Evolutionary conservation across 345 rosid genomes (phyloP).

Genomic region (Schrenkiella parvula): DNA sequence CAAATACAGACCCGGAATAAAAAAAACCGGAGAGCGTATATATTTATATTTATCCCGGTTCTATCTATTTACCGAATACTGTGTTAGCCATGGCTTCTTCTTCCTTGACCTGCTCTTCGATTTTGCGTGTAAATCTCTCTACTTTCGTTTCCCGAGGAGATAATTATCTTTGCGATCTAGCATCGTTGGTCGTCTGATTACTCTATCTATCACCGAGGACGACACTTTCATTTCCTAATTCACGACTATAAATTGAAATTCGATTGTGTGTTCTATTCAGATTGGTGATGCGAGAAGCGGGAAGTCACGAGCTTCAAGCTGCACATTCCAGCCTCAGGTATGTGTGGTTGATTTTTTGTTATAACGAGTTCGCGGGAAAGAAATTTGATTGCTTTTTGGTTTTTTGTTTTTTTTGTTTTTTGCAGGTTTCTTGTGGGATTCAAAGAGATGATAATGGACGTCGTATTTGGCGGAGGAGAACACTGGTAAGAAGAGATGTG

Average conservation of each 20-base stretch:
- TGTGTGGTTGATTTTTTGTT: neutral
- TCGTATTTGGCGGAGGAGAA: constrained; percentile 72
- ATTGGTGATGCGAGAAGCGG: constrained; percentile 27
- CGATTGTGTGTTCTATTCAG: constrained; percentile 26
- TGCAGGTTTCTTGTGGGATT: constrained; percentile 44
- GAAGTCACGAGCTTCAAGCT: constrained; percentile 12
- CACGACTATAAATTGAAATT: neutral
- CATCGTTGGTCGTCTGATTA: neutral
- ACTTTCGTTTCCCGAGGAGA: neutral
- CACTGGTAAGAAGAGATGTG: constrained; percentile 40
- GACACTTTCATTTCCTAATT: neutral
- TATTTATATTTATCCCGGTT: constrained; percentile 12
- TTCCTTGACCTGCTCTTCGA: constrained; percentile 26
- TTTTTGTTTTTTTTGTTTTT: too few relatives aligned
- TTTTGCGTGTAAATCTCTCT: constrained; percentile 24
- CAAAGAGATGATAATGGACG: constrained; percentile 44
- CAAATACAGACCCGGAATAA: neutral
- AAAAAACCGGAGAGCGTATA: neutral
- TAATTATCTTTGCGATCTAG: too few relatives aligned
- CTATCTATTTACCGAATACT: neutral
- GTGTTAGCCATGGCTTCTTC: constrained; percentile 29
- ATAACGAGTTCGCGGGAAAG: neutral
- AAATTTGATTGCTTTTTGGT: neutral
- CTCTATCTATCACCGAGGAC: too few relatives aligned
- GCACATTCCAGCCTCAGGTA: constrained; percentile 35